Evolutionary conservation across 1,284 basidiomycete genomes (phyloP), one percentile per base, ranked within the genome.

Genomic region (Ceratobasidium sp.): DNA sequence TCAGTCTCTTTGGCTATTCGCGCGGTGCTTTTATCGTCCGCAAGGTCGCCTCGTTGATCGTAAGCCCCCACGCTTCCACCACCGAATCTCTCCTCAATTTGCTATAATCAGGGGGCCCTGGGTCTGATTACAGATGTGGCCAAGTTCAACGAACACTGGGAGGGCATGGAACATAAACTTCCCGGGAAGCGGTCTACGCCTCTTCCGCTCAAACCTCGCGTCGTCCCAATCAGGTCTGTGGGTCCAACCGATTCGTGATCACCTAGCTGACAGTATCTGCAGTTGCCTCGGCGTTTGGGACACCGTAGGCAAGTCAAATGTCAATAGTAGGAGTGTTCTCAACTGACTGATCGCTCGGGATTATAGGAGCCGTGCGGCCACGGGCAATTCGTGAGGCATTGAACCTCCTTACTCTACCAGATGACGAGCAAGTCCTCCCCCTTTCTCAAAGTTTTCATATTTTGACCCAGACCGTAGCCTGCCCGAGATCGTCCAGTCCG

Each of bases 21-120:
- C 58, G 71, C 9, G 75, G 75, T 1, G 75, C 75, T 37, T 76
- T 76, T 51, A 75, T 68, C 31, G 75, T 64, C 34, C 74, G 75
- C 29, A 76, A 75, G 61, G 75, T 76, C 22, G 75, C 75, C n/a
- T 54, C 49, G 3, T 41, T 76, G 2, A 72, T 76, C 31, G 75
- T 75, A 49, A 54, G 75, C 59, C 2, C 7, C 19, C n/a, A 24
- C 7, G 9, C n/a, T n/a, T 51, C 9, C 8, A 11, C 16, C 1
- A 11, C 22, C 9, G 27, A 8, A 27, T 8, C 19, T 27, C 22
- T 22, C 16, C 7, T 51, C 9, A 24, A n/a, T n/a, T 19, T 9
- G 9, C 3, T 24, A 11, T 22, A 3, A 22, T 2, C 24, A 73
- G 71, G 46, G n/a, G n/a, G 46, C 49, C 19, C 22, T 61, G 37